Base-by-base conservation (phyloP, 73 alveolate genomes). In the Paramecium pentaurelia region DNA sequence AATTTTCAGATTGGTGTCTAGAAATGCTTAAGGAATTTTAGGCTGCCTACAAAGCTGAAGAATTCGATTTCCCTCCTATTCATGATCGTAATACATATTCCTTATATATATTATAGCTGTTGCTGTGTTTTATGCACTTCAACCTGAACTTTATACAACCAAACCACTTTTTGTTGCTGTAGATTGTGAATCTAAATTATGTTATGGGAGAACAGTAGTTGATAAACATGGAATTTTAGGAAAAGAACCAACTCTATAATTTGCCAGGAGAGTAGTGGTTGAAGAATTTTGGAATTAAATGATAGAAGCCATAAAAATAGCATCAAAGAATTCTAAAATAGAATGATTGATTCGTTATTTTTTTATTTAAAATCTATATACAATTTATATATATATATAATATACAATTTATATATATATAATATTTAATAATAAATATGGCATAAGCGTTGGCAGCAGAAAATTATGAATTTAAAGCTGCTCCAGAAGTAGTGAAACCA, bases 391-490 rank as follows among this genome's bases (percentile, higher is more conserved):
- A 22, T 22, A 22, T 22, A 22, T 22, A 22, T 22, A 22, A 22
- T 22, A 22, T 22, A 22, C 25, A 22, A 22, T 22, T 22, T 22
- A 22, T 22, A 22, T 22, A 22, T n/a, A 54, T 54, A 54, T 18
- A 54, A 54, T 54, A 54, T 54, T 54, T 54, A 54, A 18, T 54
- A 54, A 54, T 18, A 16, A n/a, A 18, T 4, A 64, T 64, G 84
- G 84, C 84, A 64, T 27, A 89, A 73, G 94, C 92, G 32, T 47
- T 89, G 45, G 83, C 94, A 27, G 92, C 85, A 11, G 92, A 89
- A 89, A 89, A 77, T 40, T 71, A 60, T 20, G 86, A 83, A 89
- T 89, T 89, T 34, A 36, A 77, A 27, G 94, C 94, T 28, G 44
- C 28, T 11, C 92, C 94, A 12, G 40, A 88, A 80, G 94, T 88